phyloP scores from a whole-genome alignment of 331 rosid genomes.

The Acacia pycnantha region DNA sequence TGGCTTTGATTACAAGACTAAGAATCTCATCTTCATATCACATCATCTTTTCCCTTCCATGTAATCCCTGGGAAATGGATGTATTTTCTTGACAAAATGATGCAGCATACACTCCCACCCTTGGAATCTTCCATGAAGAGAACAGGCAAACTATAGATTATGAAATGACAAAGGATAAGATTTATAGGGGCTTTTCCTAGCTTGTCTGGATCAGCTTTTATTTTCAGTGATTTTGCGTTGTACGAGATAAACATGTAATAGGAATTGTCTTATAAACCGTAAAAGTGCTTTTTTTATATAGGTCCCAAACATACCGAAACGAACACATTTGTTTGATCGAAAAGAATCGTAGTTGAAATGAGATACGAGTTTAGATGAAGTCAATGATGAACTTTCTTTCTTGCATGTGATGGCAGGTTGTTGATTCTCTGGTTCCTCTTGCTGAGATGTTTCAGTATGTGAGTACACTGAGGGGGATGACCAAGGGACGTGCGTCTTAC shows the following conservation, averaged over 20 bases:
- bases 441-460: constrained; percentile 98
- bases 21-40: not conserved
- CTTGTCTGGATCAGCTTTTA: not conserved
- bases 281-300: not conserved
- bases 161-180: not conserved
- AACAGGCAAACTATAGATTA: not conserved
- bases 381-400: not conserved
- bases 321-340: not conserved
- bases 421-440: constrained; percentile 83
- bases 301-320: not conserved
- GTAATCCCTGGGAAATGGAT: not conserved
- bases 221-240: not conserved
- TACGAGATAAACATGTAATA: not conserved
- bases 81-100: not conserved
- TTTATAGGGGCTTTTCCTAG: not conserved
- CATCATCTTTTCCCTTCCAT: not conserved
- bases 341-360: not conserved
- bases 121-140: not conserved
- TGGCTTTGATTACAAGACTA: not conserved
- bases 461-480: constrained; percentile 92
- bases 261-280: not conserved
- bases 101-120: not conserved
- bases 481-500: constrained; percentile 97
- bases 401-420: constrained; percentile 59
- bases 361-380: not conserved